Percentiles rank a stretch among this genome's conserved stretches.
These are phyloP conservation scores for Quercus mongolica DNA, from an alignment of 306 rosid genomes.

Conservation along the genomic window DNA sequence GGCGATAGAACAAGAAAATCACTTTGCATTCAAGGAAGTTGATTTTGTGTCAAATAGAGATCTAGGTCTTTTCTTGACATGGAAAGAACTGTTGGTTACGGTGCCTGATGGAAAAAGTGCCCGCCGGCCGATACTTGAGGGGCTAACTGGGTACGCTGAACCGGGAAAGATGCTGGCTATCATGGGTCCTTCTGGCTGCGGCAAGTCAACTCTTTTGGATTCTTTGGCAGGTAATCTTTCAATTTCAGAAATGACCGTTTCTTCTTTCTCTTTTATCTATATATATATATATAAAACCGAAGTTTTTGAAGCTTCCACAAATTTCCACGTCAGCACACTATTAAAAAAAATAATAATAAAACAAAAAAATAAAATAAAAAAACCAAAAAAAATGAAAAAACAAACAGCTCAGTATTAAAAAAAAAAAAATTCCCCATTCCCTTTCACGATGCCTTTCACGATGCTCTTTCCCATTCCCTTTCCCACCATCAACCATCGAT, in stretches of 20 bases:
- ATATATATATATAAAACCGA: too few relatives aligned
- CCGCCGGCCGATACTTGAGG: constrained; percentile 24
- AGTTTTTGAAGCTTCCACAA: too few relatives aligned
- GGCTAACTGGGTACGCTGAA: constrained; percentile 50
- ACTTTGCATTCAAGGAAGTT: background rate
- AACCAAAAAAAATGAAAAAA: too few relatives aligned
- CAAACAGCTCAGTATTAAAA: too few relatives aligned
- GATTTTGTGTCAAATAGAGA: background rate
- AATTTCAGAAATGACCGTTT: background rate
- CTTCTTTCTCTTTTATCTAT: too few relatives aligned
- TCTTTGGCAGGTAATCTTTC: constrained; percentile 49
- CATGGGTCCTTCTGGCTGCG: constrained; percentile 85
- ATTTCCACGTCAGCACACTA: too few relatives aligned
- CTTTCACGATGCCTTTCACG: too few relatives aligned
- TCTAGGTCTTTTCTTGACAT: constrained; percentile 17
- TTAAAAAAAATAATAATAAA: too few relatives aligned
- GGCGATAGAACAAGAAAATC: background rate
- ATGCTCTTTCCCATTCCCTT: too few relatives aligned
- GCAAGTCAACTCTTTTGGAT: constrained; percentile 75
- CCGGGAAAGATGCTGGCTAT: constrained; percentile 66
- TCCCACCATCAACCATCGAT: too few relatives aligned
- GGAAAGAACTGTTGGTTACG: constrained; percentile 31
- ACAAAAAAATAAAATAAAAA: too few relatives aligned
- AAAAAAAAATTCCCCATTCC: too few relatives aligned
- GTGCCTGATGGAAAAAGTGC: constrained; percentile 20